Base-by-base conservation (phyloP, 2,329 filamentous ascomycete genomes). In the Aotearoamyces nothofagi region DNA sequence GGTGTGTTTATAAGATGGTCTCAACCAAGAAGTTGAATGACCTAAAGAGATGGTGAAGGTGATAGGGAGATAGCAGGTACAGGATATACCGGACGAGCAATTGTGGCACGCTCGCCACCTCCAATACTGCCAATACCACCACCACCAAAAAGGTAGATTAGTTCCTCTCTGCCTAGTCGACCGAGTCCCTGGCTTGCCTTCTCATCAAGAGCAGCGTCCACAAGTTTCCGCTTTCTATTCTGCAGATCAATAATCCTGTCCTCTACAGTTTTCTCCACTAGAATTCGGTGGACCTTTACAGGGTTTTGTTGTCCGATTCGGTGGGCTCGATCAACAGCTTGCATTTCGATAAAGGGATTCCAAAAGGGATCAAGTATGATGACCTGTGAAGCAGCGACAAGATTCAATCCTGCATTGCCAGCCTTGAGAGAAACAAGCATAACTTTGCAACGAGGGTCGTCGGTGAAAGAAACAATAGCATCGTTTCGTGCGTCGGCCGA, bases 361-460 rank as follows among this genome's bases (percentile, higher is more conserved):
- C 83, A 93, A 56, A 92, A 92, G 0, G 84, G 84, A 47, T 93
- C 84, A 46, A 92, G 72, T 38, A 93, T 79, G 50, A 94, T 82
- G 40, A 93, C 81, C 38, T 83, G 77, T 2, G 75, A 82, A 0
- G 84, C 86, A 11, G 73, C 70, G 22, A 78, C 81, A 13, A 94
- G 63, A 45, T 94, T 94, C 25, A 94, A 66, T 2, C 86, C 86
- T 0, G 84, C 74, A 42, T 87, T 87, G 17, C 81, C 81, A 2
- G 81, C 80, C 43, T 81, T 82, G 27, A 87, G 60, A 2, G 78
- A 84, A 2, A 86, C 69, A 3, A 90, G 61, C 65, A 90, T 79
- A 46, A 87, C 62, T 36, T 65, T 72, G 45, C 66, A 63, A 23
- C 63, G 49, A 0, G 61, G 55, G 5, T 69, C 55, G 24, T 78